A percentile compares a stretch with the other conserved stretches of the same genome.
These are phyloP conservation scores for Arxiozyma heterogenica DNA, from an alignment of 1,139 yeast genomes.

Conservation along the genomic window DNA sequence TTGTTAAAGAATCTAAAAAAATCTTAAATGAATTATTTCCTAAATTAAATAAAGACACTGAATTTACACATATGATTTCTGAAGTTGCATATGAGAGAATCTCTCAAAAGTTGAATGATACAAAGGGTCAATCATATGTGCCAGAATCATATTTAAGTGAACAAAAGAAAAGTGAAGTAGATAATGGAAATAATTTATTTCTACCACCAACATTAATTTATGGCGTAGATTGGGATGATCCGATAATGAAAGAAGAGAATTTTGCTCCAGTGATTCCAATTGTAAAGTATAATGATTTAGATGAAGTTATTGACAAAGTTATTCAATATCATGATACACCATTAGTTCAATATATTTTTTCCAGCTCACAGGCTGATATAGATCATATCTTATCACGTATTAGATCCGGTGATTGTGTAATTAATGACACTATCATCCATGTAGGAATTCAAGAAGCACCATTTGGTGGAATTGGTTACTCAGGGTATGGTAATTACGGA, in stretches of 20 bases:
- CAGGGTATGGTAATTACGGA: slow-evolving; percentile 79
- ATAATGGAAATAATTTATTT: slow-evolving; percentile 38
- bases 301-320: slow-evolving; percentile 43
- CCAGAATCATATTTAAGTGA: slow-evolving; percentile 9
- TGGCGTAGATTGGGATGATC: slow-evolving; percentile 54
- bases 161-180: slow-evolving; percentile 35
- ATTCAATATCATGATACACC: slow-evolving; percentile 67
- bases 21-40: slow-evolving; percentile 44
- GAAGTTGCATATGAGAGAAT: slow-evolving; percentile 49
- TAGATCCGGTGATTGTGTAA: slow-evolving; percentile 65
- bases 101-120: slow-evolving; percentile 36
- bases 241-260: slow-evolving; percentile 65
- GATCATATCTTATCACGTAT: slow-evolving; percentile 43
- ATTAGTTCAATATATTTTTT: slow-evolving; percentile 69
- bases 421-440: slow-evolving; percentile 70
- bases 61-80: slow-evolving; percentile 57
- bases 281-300: slow-evolving; percentile 44
- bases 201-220: slow-evolving; percentile 70
- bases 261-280: slow-evolving; percentile 86
- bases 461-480: slow-evolving; percentile 83
- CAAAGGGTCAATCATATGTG: slow-evolving; percentile 41
- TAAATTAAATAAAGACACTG: slow-evolving; percentile 31
- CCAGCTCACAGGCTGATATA: slow-evolving; percentile 45
- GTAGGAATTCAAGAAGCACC: slow-evolving; percentile 68
- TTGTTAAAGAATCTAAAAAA: slow-evolving; percentile 39